Conservation (phyloP, 2,329 filamentous ascomycete genomes). For the Aplosporella prunicola region DNA sequence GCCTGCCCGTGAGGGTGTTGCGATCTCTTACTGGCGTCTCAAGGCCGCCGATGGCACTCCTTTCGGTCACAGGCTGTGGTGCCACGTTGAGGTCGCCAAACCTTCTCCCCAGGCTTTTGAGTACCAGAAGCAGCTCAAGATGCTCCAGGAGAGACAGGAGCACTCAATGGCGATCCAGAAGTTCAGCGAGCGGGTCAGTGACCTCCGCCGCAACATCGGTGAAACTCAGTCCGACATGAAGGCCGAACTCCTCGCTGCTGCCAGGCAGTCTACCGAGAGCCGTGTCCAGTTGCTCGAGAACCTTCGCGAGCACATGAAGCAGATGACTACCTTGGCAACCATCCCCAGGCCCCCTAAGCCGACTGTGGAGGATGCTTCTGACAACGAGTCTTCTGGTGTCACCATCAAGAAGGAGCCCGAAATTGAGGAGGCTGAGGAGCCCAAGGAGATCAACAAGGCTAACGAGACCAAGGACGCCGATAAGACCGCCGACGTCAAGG, state of each 20-base stretch:
- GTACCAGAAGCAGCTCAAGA: too few relatives aligned
- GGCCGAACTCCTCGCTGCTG: slow-evolving; percentile 13
- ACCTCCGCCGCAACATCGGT: too few relatives aligned
- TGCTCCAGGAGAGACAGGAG: too few relatives aligned
- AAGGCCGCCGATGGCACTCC: slow-evolving; percentile 69
- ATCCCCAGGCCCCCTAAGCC: slow-evolving; percentile 4
- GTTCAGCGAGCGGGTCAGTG: too few relatives aligned
- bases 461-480: too few relatives aligned
- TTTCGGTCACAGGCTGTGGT: slow-evolving; percentile 93
- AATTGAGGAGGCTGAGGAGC: slow-evolving; percentile 14
- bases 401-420: slow-evolving; percentile 4
- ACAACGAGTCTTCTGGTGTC: slow-evolving; percentile 1
- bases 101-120: slow-evolving; percentile 4
- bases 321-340: slow-evolving; percentile 6
- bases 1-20: slow-evolving; percentile 63
- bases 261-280: slow-evolving; percentile 18
- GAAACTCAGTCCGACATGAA: not conserved
- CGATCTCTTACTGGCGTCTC: slow-evolving; percentile 94
- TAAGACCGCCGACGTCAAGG: slow-evolving; percentile 7
- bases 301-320: slow-evolving; percentile 10
- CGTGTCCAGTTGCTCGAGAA: slow-evolving; percentile 22
- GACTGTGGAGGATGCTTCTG: slow-evolving; percentile 9
- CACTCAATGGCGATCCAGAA: too few relatives aligned
- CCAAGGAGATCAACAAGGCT: slow-evolving; percentile 14
- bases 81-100: slow-evolving; percentile 62